Conservation (phyloP, 2,329 filamentous ascomycete species). For the Metarhizium rileyi region DNA sequence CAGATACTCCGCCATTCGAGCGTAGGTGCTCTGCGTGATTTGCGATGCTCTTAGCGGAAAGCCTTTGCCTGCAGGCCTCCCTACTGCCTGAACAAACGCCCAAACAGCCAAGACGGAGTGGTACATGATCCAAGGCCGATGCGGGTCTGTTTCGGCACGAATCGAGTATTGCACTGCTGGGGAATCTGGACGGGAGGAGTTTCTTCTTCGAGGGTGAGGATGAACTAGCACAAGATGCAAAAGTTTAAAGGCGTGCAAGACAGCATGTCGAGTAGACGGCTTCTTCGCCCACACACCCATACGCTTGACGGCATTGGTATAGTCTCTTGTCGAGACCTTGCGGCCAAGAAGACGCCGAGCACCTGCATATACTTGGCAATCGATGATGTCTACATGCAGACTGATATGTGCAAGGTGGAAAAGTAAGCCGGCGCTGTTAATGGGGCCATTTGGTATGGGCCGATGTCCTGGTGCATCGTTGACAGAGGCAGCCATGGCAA, state of each 20-base stretch:
- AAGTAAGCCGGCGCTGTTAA: constrained; percentile 69
- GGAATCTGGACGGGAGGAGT: constrained; percentile 17
- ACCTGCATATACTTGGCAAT: constrained; percentile 82
- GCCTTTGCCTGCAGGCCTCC: constrained; percentile 40
- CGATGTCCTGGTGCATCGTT: constrained; percentile 27
- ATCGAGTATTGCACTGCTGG: constrained; percentile 54
- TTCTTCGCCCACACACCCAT: constrained; percentile 75
- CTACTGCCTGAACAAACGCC: constrained; percentile 75
- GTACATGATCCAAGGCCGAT: constrained; percentile 85
- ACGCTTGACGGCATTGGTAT: constrained; percentile 59
- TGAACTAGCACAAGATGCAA: constrained; percentile 63
- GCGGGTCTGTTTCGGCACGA: constrained; percentile 68
- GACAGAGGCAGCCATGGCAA: constrained; percentile 41
- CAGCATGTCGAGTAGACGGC: constrained; percentile 66
- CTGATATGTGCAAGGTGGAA: constrained; percentile 85
- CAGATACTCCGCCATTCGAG: constrained; percentile 32
- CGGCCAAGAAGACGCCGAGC: constrained; percentile 68
- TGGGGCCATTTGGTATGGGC: constrained; percentile 48
- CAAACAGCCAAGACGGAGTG: constrained; percentile 79
- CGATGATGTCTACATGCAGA: constrained; percentile 78
- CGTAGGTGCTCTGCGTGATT: constrained; percentile 22
- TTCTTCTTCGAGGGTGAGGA: constrained; percentile 28
- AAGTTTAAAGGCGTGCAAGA: constrained; percentile 76
- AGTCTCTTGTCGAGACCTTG: constrained; percentile 67
- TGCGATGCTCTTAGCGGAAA: constrained; percentile 38